Base-by-base conservation (phyloP, 2,329 filamentous ascomycete species). In the Colletotrichum sp. region DNA sequence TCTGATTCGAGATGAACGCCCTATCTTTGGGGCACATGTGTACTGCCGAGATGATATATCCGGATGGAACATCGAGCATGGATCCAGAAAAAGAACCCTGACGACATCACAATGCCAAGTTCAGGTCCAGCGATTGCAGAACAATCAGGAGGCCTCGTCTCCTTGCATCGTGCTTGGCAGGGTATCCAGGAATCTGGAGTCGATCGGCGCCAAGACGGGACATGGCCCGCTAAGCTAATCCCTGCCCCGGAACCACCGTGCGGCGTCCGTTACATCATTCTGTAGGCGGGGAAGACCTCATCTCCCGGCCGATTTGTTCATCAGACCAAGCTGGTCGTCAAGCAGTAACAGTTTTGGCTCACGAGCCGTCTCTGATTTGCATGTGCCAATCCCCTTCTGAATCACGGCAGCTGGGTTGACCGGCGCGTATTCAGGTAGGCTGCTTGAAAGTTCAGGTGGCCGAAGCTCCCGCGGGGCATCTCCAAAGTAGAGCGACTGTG, bases 161-260 rank as follows among this genome's bases (percentile, higher is more conserved):
- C 10, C 48, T 61, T 36, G 39, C 55, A 59, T 48, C 72, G 30
- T 43, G 43, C 71, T 66, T 74, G 64, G 71, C 74, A 76, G 70
- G 65, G 74, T 69, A 69, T 65, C 64, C 71, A 74, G 36, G 70
- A 76, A 72, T 69, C 70, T 65, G 65, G 64, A 65, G 71, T 73
- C 74, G 71, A 76, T 74, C 74, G 71, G 43, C 74, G 74, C 71
- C 71, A 76, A 76, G 74, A 55, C 71, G 74, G 74, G 70, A 64
- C 59, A 69, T 69, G 64, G 57, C 65, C 74, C 74, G 74, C 74
- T 73, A 74, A 75, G 74, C 74, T 68, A 28, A 76, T 68, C 74
- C 74, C 65, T 76, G 74, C n/a, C 28, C 55, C 48, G 57, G 70
- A 55, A 52, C 21, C 63, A 74, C 71, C 70, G 70, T 76, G 74